Conservation (phyloP, 805 yeast species). For the Nakazawaea peltata region DNA sequence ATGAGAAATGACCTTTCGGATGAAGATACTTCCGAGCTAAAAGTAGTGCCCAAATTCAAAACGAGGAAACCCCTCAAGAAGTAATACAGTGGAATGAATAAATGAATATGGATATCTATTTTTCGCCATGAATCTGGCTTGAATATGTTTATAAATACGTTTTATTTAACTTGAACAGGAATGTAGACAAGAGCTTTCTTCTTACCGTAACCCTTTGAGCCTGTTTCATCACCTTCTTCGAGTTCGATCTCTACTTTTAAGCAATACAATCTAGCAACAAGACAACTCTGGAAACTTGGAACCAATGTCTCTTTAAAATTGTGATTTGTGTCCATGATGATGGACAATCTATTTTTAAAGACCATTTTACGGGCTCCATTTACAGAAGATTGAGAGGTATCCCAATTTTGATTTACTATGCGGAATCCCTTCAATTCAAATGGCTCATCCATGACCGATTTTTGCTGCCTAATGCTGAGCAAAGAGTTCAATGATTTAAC, state of each 20-base stretch:
- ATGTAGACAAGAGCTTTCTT: slow-evolving; percentile 7
- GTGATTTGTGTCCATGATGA: slow-evolving; percentile 21
- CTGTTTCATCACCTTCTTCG: slow-evolving; percentile 6
- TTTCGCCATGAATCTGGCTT: no score
- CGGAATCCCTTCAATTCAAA: slow-evolving; percentile 4
- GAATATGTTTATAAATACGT: background rate
- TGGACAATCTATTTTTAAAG: slow-evolving; percentile 6
- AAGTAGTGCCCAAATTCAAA: slow-evolving; percentile 3
- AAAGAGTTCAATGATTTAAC: slow-evolving; percentile 8
- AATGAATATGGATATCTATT: background rate
- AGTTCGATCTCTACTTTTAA: slow-evolving; percentile 9
- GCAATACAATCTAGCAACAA: slow-evolving; percentile 48
- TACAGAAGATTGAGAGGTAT: background rate
- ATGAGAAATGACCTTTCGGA: background rate
- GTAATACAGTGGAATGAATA: background rate
- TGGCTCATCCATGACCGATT: slow-evolving; percentile 4
- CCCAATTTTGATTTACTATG: slow-evolving; percentile 5
- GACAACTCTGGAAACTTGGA: slow-evolving; percentile 54
- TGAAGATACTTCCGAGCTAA: slow-evolving; percentile 1
- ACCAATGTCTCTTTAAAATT: slow-evolving; percentile 39
- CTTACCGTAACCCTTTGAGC: slow-evolving; percentile 2
- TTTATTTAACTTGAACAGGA: slow-evolving; percentile 9
- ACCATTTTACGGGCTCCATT: background rate
- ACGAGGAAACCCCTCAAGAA: background rate
- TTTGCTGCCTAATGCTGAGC: slow-evolving; percentile 1